phyloP scores from a whole-genome alignment of 306 rosid genomes.

The Arachis hypogaea region DNA sequence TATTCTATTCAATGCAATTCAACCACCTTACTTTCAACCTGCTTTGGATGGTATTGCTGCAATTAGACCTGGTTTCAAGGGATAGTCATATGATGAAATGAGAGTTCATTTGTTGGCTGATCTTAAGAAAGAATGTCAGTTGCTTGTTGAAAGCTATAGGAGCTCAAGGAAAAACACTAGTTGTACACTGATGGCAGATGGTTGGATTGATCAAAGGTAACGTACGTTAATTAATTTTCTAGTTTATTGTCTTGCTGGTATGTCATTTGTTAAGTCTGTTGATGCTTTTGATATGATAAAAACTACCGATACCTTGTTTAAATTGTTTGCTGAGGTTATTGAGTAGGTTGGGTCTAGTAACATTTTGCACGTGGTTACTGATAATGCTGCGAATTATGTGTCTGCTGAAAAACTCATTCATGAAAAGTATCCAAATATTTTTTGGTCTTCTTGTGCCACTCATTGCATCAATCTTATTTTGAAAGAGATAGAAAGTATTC shows the following conservation, averaged over 20 bases:
- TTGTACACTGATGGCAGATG: background rate
- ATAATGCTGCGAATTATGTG: too few relatives aligned
- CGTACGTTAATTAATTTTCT: background rate
- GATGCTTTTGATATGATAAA: background rate
- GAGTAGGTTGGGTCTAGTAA: too few relatives aligned
- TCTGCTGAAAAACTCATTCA: too few relatives aligned
- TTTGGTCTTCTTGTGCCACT: background rate
- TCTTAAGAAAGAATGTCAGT: background rate
- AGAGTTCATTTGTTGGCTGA: conserved; percentile 5
- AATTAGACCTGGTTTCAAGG: background rate
- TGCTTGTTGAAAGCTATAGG: background rate
- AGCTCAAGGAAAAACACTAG: background rate
- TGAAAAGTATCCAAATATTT: too few relatives aligned
- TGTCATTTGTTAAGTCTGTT: background rate
- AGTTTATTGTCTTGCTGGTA: background rate
- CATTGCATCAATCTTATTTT: background rate
- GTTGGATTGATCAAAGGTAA: too few relatives aligned
- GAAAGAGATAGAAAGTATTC: background rate
- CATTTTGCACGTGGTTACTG: too few relatives aligned
- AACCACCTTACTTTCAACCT: background rate
- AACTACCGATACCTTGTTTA: background rate
- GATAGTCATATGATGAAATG: background rate
- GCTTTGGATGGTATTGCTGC: background rate
- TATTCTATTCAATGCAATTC: too few relatives aligned
- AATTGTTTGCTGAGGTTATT: background rate